Conservation (phyloP, 768 basidiomycete genomes). For the Boletus edulis region DNA sequence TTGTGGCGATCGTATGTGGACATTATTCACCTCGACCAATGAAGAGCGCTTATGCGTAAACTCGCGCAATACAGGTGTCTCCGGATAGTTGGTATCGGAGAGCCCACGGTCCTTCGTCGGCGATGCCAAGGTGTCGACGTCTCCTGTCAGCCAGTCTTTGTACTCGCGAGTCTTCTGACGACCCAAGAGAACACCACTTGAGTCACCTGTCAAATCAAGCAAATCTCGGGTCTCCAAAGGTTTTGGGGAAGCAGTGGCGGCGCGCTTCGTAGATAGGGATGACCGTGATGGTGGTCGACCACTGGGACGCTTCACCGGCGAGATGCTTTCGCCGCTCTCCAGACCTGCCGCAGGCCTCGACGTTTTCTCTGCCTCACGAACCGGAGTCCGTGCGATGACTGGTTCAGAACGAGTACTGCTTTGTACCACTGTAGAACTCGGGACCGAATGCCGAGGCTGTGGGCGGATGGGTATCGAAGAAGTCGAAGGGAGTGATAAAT, state of each 20-base stretch:
- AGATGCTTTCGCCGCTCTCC: conserved; percentile 15
- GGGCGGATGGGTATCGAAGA: conserved; percentile 22
- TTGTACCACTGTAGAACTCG: conserved; percentile 14
- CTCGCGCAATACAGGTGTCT: conserved; percentile 56
- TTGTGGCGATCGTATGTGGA: conserved; percentile 29
- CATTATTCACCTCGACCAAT: conserved; percentile 48
- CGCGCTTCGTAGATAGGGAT: conserved; percentile 48
- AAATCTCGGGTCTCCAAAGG: conserved; percentile 20
- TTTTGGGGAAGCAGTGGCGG: conserved; percentile 47
- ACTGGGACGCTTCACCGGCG: conserved; percentile 16
- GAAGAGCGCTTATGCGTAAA: conserved; percentile 75
- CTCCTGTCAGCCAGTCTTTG: conserved; percentile 77
- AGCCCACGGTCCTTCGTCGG: conserved; percentile 16
- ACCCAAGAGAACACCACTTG: conserved; percentile 4
- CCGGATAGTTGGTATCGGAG: conserved; percentile 17
- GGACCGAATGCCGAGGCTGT: conserved; percentile 17
- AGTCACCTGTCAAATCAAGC: conserved; percentile 15
- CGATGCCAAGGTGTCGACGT: conserved; percentile 40
- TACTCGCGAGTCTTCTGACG: conserved; percentile 31
- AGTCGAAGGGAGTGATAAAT: conserved; percentile 23
- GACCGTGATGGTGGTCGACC: conserved; percentile 36
- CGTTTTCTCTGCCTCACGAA: conserved; percentile 38
- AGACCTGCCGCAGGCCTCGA: conserved; percentile 6
- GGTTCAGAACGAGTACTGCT: conserved; percentile 56
- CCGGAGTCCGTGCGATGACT: conserved; percentile 51